Base-by-base conservation (phyloP, 2,329 filamentous ascomycete genomes). In the Hyphodiscus sp. region DNA sequence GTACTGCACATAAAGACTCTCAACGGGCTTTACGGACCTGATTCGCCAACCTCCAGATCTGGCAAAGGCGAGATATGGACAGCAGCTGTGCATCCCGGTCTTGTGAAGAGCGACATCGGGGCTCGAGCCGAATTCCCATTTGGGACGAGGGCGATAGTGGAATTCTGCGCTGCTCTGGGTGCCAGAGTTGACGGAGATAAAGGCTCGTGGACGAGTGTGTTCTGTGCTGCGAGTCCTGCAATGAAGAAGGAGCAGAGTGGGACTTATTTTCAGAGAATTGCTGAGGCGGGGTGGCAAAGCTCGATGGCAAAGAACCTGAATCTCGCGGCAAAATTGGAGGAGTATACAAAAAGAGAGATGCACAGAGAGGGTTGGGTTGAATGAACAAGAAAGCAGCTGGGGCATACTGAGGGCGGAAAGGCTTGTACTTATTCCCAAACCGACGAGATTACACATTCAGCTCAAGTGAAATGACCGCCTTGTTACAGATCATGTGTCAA, bases 1-100 rank as follows among this genome's bases (percentile, higher is more conserved):
- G 65, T 76, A 20, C 64, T 76, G 43, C 71, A 74, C 59, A 59
- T 68, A n/a, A 69, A 64, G 55, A 67, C 64, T 7, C 54, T 75
- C 46, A 57, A 71, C 50, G 64, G 63, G 50, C 53, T 20, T 19
- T 70, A 73, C 55, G 70, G 71, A 1, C 65, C 58, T 16, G 67
- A 63, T 13, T 69, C 66, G 33, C 44, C 52, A 13, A 58, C 60
- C 26, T 61, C 67, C 20, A 52, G 47, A 41, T 58, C 54, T 18
- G 65, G 62, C 1, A 58, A 67, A 41, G 70, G 69, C 41, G 69
- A 73, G 59, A 70, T 75, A 54, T 72, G 70, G 67, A 55, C 62
- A 15, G 61, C 68, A n/a, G 61, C 63, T 20, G 67, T 74, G 44
- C 71, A 73, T 58, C 72, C 72, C 6, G 72, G 72, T n/a, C 20